phyloP scores from a whole-genome alignment of 371 early-diverging fungal species.

The Syncephalastrum monosporum region DNA sequence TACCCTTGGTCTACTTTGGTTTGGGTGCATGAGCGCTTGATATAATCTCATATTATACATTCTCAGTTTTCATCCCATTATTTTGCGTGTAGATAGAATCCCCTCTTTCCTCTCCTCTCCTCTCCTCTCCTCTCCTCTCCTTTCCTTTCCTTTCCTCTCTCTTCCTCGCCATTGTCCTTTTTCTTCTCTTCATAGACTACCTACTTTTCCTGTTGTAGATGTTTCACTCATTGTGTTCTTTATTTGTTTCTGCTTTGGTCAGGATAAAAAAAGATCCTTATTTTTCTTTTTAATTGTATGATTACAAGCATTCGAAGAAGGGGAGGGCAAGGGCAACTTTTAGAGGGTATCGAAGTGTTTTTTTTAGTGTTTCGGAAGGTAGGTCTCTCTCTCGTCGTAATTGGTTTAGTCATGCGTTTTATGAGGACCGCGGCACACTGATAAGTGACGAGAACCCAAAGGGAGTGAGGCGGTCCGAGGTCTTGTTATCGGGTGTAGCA shows the following conservation, averaged over 20 bases:
- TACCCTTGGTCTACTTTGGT: constrained; percentile 23
- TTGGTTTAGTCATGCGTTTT: constrained; percentile 7
- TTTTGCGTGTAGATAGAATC: constrained; percentile 9
- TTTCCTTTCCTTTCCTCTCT: no score
- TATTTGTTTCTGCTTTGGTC: constrained; percentile 4
- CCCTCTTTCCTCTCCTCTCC: not conserved
- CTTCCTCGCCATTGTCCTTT: no score
- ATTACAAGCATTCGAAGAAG: constrained; percentile 1
- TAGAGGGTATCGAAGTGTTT: constrained; percentile 4
- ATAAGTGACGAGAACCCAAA: constrained; percentile 23
- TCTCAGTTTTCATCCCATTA: not conserved
- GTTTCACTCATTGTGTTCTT: not conserved
- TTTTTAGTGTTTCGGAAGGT: no score
- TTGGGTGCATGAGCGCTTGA: no score
- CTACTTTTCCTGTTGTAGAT: no score
- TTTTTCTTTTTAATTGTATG: not conserved
- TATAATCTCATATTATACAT: not conserved
- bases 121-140: no score
- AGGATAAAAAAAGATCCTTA: constrained; percentile 5
- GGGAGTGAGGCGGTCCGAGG: constrained; percentile 15
- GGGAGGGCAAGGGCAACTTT: constrained; percentile 9
- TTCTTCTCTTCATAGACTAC: no score
- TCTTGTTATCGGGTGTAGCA: not conserved
- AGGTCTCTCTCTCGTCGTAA: no score
- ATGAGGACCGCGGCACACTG: constrained; percentile 18